These are phyloP conservation scores for Coniella lustricola DNA, from an alignment of 2,329 filamentous ascomycete genomes.

Conservation along the genomic window DNA sequence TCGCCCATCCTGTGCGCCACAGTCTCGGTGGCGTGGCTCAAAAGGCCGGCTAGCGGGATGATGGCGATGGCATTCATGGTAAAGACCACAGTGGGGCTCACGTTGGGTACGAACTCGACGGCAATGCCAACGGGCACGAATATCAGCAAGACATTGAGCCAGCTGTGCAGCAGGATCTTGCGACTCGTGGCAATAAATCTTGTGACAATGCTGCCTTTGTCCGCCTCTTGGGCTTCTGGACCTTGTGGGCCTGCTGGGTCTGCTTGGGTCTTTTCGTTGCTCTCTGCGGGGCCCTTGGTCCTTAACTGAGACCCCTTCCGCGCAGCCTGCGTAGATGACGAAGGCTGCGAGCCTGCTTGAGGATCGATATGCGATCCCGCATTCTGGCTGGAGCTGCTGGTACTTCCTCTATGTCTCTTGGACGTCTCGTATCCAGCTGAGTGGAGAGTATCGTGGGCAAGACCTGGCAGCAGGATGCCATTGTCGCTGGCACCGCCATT, in stretches of 20 bases:
- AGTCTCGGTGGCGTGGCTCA: conserved; percentile 54
- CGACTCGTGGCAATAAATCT: conserved; percentile 44
- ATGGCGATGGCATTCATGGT: conserved; percentile 58
- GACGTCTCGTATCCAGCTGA: conserved; percentile 5
- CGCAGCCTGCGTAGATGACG: conserved; percentile 43
- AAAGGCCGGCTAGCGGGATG: conserved; percentile 49
- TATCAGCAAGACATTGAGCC: conserved; percentile 56
- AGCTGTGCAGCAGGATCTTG: conserved; percentile 63
- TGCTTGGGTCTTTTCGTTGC: conserved; percentile 6
- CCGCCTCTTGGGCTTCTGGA: conserved; percentile 18
- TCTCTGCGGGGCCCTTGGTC: conserved; percentile 17
- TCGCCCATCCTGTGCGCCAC: conserved; percentile 51
- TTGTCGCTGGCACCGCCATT: conserved; percentile 18
- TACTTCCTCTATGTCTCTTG: not conserved
- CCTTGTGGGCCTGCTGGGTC: too few relatives aligned
- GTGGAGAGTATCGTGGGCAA: conserved; percentile 6
- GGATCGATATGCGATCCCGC: conserved; percentile 17
- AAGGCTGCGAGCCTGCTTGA: conserved; percentile 29
- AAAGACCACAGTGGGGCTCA: conserved; percentile 40
- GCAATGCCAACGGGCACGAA: conserved; percentile 66
- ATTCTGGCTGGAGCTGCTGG: conserved; percentile 21
- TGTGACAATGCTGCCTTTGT: conserved; percentile 25
- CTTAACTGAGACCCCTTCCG: conserved; percentile 51
- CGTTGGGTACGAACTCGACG: conserved; percentile 32
- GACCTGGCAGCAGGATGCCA: conserved; percentile 2